A percentile compares a stretch with the other conserved stretches of the same genome.
phyloP scores from a whole-genome alignment of 495 filamentous ascomycete species.

The Pyrenopolyporus hunteri region DNA sequence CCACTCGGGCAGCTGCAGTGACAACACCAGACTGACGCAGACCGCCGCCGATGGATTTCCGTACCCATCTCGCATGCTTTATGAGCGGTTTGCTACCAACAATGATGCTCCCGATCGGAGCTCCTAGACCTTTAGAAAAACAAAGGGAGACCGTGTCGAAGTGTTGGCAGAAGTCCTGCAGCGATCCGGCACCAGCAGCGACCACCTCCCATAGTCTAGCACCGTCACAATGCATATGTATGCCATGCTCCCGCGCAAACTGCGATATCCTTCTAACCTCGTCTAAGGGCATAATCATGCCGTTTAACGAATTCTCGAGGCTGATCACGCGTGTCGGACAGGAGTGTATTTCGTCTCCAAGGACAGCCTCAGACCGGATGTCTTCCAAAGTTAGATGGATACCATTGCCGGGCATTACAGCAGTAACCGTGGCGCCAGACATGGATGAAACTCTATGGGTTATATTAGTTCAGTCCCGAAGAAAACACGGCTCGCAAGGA shows the following conservation, averaged over 20 bases:
- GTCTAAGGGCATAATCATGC: constrained; percentile 71
- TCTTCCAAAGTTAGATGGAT: constrained; percentile 75
- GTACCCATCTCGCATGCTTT: constrained; percentile 72
- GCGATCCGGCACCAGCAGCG: constrained; percentile 57
- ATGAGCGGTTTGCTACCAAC: constrained; percentile 67
- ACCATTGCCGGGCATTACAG: constrained; percentile 65
- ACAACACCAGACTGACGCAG: constrained; percentile 71
- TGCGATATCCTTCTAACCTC: constrained; percentile 67
- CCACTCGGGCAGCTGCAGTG: constrained; percentile 64
- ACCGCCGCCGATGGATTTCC: constrained; percentile 81
- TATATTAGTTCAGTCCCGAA: constrained; percentile 14
- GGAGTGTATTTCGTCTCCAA: constrained; percentile 54
- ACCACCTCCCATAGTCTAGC: constrained; percentile 79
- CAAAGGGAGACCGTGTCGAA: constrained; percentile 81
- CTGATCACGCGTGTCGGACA: constrained; percentile 75
- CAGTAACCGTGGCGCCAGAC: constrained; percentile 61
- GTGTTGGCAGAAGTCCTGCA: constrained; percentile 68
- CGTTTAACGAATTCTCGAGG: constrained; percentile 81
- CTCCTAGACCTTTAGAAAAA: constrained; percentile 82
- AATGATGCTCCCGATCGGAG: constrained; percentile 79
- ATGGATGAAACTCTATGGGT: constrained; percentile 54
- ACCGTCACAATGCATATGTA: constrained; percentile 80
- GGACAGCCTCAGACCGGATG: constrained; percentile 57
- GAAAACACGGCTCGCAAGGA: neutral
- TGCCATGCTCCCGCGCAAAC: constrained; percentile 68